phyloP scores from a whole-genome alignment of 805 yeast species.

The Torulaspora franciscae region DNA sequence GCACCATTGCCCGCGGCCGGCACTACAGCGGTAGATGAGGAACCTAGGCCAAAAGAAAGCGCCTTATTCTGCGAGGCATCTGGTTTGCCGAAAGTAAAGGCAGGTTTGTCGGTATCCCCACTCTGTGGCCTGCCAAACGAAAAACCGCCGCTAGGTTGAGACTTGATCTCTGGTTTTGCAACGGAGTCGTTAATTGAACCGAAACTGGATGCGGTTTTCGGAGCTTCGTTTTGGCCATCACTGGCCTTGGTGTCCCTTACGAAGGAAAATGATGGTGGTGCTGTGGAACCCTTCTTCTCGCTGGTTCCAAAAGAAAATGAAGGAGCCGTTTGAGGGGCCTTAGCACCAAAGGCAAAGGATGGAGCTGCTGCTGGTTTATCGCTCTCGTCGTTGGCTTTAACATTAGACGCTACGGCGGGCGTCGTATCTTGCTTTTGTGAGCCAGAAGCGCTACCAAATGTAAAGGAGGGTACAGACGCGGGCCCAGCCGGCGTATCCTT shows the following conservation, averaged over 20 bases:
- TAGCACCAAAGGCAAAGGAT: conserved; percentile 7
- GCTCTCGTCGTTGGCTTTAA: background rate
- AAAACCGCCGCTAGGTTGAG: background rate
- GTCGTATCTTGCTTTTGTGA: background rate
- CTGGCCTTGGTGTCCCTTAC: background rate
- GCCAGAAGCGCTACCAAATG: conserved; percentile 10
- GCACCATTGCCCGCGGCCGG: background rate
- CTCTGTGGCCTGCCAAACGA: conserved; percentile 1
- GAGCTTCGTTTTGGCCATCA: background rate
- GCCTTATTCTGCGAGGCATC: conserved; percentile 5
- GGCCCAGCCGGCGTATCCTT: background rate
- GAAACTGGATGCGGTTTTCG: background rate
- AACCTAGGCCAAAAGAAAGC: conserved; percentile 5
- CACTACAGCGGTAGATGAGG: background rate
- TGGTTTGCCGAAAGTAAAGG: conserved; percentile 2
- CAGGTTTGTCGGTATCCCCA: background rate
- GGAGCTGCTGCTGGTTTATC: background rate
- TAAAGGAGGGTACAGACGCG: conserved; percentile 2
- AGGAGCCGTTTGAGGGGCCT: background rate
- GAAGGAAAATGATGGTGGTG: conserved; percentile 2
- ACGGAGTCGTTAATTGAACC: background rate
- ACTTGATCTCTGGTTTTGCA: background rate
- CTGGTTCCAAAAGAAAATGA: conserved; percentile 4
- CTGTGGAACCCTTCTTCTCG: background rate
- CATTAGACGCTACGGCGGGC: background rate